These are phyloP conservation scores for Fusarium lyarnte DNA, from an alignment of 2,329 filamentous ascomycete genomes.

Conservation along the genomic window DNA sequence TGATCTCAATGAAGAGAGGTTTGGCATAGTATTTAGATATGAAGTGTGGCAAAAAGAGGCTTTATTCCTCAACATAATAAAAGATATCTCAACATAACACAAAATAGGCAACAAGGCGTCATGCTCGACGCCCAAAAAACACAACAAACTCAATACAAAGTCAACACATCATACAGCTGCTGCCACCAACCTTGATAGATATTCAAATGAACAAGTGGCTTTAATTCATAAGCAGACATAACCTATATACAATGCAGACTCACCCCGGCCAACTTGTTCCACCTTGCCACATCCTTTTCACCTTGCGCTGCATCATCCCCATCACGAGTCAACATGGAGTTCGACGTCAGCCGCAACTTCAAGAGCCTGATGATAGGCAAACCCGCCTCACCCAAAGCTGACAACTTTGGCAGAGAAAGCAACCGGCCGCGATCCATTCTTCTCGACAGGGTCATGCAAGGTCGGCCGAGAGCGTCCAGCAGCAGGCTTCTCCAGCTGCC, in stretches of 20 bases:
- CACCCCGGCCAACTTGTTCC: background rate
- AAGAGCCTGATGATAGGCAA: accelerated
- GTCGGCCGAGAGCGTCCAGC: background rate
- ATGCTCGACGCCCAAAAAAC: background rate
- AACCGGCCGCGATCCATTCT: background rate
- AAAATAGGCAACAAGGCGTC: background rate
- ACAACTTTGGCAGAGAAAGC: background rate
- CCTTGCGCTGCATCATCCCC: background rate
- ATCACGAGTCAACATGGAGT: background rate
- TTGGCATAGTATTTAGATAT: too few relatives aligned
- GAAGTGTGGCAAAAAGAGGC: accelerated
- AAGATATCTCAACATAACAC: background rate
- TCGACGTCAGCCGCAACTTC: background rate
- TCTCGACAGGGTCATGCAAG: background rate
- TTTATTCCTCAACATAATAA: background rate
- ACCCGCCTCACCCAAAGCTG: accelerated
- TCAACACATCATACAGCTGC: background rate
- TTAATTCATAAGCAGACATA: accelerated
- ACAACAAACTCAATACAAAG: background rate
- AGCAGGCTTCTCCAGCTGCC: background rate
- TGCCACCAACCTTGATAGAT: background rate
- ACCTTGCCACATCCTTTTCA: background rate
- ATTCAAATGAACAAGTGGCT: accelerated
- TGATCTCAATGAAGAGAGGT: background rate
- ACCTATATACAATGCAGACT: background rate